Percentiles rank a stretch among this genome's conserved stretches.
These are phyloP conservation scores for Lactarius vividus DNA, from an alignment of 768 basidiomycete genomes.

Conservation along the genomic window DNA sequence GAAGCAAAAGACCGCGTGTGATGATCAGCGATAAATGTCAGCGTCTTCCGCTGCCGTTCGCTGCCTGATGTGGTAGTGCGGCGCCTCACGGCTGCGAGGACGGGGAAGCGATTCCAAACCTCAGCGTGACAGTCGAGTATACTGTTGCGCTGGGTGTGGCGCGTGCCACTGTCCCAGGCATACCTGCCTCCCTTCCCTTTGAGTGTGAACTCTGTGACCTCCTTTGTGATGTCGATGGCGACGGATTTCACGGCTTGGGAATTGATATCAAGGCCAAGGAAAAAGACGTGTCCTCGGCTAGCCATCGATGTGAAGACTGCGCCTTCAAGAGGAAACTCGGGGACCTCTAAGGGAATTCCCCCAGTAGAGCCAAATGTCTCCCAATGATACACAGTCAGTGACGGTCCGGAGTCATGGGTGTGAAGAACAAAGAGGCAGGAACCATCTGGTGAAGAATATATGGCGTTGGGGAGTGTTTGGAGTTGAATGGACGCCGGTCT, in stretches of 20 bases:
- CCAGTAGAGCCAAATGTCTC: conserved; percentile 50
- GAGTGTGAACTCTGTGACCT: conserved; percentile 56
- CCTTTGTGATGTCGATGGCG: conserved; percentile 52
- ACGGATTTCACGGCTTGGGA: conserved; percentile 41
- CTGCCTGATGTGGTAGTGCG: conserved; percentile 19
- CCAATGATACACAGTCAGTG: conserved; percentile 51
- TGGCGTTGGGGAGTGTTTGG: conserved; percentile 34
- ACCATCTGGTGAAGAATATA: conserved; percentile 52
- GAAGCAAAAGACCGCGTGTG: conserved; percentile 38
- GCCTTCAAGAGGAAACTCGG: conserved; percentile 28
- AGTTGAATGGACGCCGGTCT: conserved; percentile 48
- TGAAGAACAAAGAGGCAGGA: conserved; percentile 47
- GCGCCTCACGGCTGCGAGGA: conserved; percentile 20
- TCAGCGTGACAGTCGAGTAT: conserved; percentile 20
- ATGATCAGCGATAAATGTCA: conserved; percentile 46
- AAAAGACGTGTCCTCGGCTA: conserved; percentile 42
- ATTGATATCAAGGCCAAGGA: conserved; percentile 41
- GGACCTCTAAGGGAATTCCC: conserved; percentile 43
- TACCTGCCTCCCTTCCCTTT: conserved; percentile 39
- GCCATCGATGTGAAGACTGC: conserved; percentile 46
- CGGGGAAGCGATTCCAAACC: conserved; percentile 20
- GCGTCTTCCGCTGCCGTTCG: conserved; percentile 34
- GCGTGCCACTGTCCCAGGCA: conserved; percentile 20
- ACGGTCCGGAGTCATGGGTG: neutral
- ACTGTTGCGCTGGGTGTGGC: conserved; percentile 41